phyloP scores from a whole-genome alignment of 495 filamentous ascomycete genomes.

The Extremus antarcticus region DNA sequence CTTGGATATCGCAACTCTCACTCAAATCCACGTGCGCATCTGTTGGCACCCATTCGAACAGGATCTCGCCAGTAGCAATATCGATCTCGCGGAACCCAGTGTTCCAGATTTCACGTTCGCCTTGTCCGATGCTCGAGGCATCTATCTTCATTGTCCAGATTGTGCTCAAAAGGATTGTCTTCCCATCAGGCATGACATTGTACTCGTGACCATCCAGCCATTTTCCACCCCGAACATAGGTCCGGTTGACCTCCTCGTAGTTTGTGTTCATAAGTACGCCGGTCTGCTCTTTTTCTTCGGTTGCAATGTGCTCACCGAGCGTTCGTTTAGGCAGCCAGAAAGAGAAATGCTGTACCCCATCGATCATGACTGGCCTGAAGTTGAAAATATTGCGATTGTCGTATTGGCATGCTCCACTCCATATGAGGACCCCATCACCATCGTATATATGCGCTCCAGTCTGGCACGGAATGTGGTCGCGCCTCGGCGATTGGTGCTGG shows the following conservation, averaged over 20 bases:
- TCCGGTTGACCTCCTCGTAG: background rate
- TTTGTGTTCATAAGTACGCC: background rate
- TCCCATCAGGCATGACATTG: background rate
- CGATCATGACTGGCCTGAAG: background rate
- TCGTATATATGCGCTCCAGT: constrained; percentile 1
- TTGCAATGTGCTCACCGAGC: background rate
- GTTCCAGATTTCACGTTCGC: constrained; percentile 11
- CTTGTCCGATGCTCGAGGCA: background rate
- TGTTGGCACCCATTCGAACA: constrained; percentile 42
- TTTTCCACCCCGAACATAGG: background rate
- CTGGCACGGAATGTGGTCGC: background rate
- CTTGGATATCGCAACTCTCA: background rate
- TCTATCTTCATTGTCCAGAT: background rate
- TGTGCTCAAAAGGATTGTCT: background rate
- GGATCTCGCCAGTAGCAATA: constrained; percentile 35
- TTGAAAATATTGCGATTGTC: constrained; percentile 1
- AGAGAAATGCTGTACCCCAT: background rate
- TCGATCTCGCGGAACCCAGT: constrained; percentile 41
- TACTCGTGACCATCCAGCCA: background rate
- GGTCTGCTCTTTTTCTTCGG: background rate
- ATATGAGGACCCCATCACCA: background rate
- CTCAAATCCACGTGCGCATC: constrained; percentile 25
- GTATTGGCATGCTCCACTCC: constrained; percentile 1
- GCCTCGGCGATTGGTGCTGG: background rate
- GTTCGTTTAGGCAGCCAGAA: background rate